These are phyloP conservation scores for Chrysosporium keratinophilum DNA, from an alignment of 2,329 filamentous ascomycete genomes.

Conservation along the genomic window DNA sequence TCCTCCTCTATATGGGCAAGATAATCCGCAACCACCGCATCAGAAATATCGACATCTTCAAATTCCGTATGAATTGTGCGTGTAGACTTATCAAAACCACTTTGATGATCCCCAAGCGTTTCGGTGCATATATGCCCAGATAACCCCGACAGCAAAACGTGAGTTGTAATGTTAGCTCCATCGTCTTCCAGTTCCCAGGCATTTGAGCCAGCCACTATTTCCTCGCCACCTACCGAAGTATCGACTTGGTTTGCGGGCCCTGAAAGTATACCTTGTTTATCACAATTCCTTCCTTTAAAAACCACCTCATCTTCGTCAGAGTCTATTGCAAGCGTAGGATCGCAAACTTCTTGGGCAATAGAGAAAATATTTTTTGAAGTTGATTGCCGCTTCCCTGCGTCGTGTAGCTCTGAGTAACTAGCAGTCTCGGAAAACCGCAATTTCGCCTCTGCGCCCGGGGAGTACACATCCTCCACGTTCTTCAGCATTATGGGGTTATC, in stretches of 20 bases:
- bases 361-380: not conserved
- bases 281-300: conserved; percentile 27
- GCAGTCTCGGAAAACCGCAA: not conserved
- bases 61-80: conserved; percentile 4
- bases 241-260: not conserved
- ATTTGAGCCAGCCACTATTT: not conserved
- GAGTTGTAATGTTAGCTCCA: not conserved
- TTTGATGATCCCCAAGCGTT: conserved; percentile 1
- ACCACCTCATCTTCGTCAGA: conserved; percentile 57
- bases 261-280: not conserved
- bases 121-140: not conserved
- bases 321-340: conserved; percentile 38
- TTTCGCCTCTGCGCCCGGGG: not conserved
- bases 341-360: not conserved
- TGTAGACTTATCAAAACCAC: not conserved
- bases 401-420: not conserved
- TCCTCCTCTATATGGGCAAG: conserved; percentile 31
- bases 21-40: conserved; percentile 29
- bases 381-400: not conserved
- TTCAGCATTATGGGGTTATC: conserved; percentile 19
- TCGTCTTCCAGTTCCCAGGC: not conserved
- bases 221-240: not conserved
- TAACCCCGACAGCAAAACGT: not conserved
- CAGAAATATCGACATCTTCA: conserved; percentile 9
- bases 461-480: conserved; percentile 1